Base-by-base conservation (phyloP, 805 yeast genomes). In the Metschnikowia henanensis region DNA sequence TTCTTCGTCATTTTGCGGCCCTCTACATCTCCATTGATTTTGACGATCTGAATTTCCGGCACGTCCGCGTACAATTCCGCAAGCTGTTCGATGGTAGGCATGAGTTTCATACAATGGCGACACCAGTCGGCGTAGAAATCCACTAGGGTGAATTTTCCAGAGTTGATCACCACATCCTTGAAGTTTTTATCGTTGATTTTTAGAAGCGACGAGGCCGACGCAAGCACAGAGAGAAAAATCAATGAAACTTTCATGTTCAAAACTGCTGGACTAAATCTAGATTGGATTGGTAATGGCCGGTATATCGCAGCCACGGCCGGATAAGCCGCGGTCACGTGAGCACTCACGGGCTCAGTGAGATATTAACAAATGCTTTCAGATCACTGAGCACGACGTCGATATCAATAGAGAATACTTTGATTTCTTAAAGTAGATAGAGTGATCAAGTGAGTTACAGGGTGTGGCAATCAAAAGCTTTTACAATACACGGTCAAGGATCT, bases 71-170 rank as follows among this genome's bases (percentile, higher is more conserved):
- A 72, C 18, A 54, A 28, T 1, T 61, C 66, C 1, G 66, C 66
- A 10, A 72, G 53, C 53, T 63, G 35, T 43, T 62, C 54, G 39
- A 59, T 56, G 1, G 52, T 53, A 5, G 88, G 88, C 59, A 68
- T 71, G 55, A 83, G 58, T 29, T 66, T 69, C 58, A 77, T 77
- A 58, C 90, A 83, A 59, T 83, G 88, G 29, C 80, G 66, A 61
- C 90, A 83, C 90, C 90, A 83, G 41, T 78, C 80, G 8, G 90
- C 87, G 54, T 76, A 82, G 52, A 76, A 75, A 35, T 52, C 56
- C 52, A 74, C 68, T 61, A 77, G 58, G 4, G 69, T 62, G 49
- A 59, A 69, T 46, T 68, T 71, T 26, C 77, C 81, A 5, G 84
- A 76, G 35, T 80, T 76, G 41, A 75, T 64, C 15, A 81, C 84